Base-by-base conservation (phyloP, 441 rosid genomes). In the Euphorbia schlechtendalii region DNA sequence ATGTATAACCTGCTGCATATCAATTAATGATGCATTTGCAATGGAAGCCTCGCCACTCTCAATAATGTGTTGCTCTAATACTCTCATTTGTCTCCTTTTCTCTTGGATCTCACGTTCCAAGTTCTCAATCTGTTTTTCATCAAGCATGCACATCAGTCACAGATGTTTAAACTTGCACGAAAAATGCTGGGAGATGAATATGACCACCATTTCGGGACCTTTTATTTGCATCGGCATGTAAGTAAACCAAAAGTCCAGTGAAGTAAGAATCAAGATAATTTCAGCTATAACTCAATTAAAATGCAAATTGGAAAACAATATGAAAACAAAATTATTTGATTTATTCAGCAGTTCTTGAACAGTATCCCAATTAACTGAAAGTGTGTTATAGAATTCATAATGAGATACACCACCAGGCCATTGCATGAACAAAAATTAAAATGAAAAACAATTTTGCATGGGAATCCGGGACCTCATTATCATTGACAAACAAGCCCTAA, bases 21-120 rank as follows among this genome's bases (percentile, higher is more conserved):
- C 99, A 65, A 88, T 85, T 64, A 83, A 38, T 51, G 99, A 92
- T 63, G 96, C 92, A 81, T 92, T 90, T 61, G 98, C 84, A 66
- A 87, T 77, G 63, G 97, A 95, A 56, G 96, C 96, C 81, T 92
- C 97, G 57, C 96, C 89, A 72, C 86, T 87, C 75, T 90, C 98
- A 70, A 78, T 86, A 56, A 96, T 88, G 66, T 80, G 92, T 66
- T 88, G 96, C 76, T 96, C 99, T 61, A 92, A 66, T 51, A 72
- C 83, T 66, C 82, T 78, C 96, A 88, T 86, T 80, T 96, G 98
- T 80, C 86, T 87, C 81, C 69, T 81, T 84, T 92, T 96, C 73
- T 92, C 98, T 76, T 78, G 86, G 73, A 96, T 92, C 78, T 92
- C 97, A 62, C 66, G 70, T 78, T 96, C 97, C 81, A 96, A 78